These are phyloP conservation scores for Neoascochyta sp. DNA, from an alignment of 2,329 filamentous ascomycete genomes.

Conservation along the genomic window DNA sequence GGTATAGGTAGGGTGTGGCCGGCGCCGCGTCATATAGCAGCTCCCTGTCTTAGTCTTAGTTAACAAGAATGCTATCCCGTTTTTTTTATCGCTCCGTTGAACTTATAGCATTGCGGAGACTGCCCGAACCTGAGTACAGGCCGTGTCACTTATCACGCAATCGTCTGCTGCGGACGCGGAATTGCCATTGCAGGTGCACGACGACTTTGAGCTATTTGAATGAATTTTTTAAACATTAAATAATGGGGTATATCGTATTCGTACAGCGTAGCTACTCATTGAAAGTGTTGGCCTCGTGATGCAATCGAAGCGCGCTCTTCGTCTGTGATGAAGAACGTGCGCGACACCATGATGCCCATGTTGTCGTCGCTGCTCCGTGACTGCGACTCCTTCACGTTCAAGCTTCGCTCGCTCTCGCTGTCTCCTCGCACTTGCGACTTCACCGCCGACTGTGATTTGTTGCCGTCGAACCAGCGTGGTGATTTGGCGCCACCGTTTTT, in stretches of 20 bases:
- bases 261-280: constrained; percentile 1
- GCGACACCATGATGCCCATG: constrained; percentile 32
- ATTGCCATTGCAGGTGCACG: no score
- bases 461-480: constrained; percentile 12
- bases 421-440: constrained; percentile 9
- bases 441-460: constrained; percentile 7
- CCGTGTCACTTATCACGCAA: no score
- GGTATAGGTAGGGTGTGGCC: no score
- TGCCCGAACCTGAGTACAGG: no score
- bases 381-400: constrained; percentile 16
- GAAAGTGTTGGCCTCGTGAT: constrained; percentile 4
- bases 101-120: no score
- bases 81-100: no score
- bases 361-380: constrained; percentile 19
- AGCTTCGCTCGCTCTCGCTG: constrained; percentile 23
- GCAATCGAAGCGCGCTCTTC: constrained; percentile 18
- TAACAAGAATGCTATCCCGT: no score
- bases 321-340: constrained; percentile 30
- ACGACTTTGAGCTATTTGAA: no score
- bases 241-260: constrained; percentile 7
- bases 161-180: no score
- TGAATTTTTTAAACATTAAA: constrained; percentile 1
- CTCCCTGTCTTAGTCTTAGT: no score
- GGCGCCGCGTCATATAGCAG: no score
- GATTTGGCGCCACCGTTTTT: constrained; percentile 7